Evolutionary conservation across 345 rosid genomes (phyloP).

Genomic region (Jatropha curcas): DNA sequence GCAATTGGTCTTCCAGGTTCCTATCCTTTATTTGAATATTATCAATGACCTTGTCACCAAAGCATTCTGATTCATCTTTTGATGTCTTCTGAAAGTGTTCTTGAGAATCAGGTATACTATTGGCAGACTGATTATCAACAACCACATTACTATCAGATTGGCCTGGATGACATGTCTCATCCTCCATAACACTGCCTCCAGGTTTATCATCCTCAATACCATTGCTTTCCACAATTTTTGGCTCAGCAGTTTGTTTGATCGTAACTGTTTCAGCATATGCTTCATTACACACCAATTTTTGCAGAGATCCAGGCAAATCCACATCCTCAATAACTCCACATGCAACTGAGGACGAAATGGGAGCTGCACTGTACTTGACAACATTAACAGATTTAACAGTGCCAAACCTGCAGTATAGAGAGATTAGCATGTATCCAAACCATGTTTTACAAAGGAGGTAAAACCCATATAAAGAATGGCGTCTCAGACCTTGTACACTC

Average conservation of each 20-base stretch:
- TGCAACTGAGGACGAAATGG: constrained; percentile 19
- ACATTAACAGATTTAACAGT: constrained; percentile 68
- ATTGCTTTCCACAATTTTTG: constrained; percentile 19
- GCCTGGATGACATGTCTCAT: constrained; percentile 32
- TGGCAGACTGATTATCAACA: constrained; percentile 18
- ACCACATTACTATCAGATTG: constrained; percentile 22
- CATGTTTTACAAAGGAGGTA: background rate
- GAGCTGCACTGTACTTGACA: constrained; percentile 38
- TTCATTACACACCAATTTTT: constrained; percentile 22
- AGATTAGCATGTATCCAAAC: constrained; percentile 13
- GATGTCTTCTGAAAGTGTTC: constrained; percentile 19
- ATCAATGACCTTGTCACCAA: constrained; percentile 15
- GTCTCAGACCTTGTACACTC: constrained; percentile 77
- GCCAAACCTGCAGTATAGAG: constrained; percentile 77
- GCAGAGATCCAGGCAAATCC: constrained; percentile 19
- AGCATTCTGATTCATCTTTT: constrained; percentile 30
- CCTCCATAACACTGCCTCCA: constrained; percentile 26
- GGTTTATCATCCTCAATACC: constrained; percentile 24
- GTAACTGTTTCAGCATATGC: constrained; percentile 25
- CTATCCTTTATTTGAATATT: constrained; percentile 14
- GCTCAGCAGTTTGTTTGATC: constrained; percentile 16
- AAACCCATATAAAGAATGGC: constrained; percentile 26
- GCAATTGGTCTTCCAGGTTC: constrained; percentile 18
- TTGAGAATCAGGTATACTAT: constrained; percentile 13
- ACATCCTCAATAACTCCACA: constrained; percentile 25